These are phyloP conservation scores for Beauveria scarabaeidicola DNA, from an alignment of 2,329 filamentous ascomycete genomes.

Conservation along the genomic window DNA sequence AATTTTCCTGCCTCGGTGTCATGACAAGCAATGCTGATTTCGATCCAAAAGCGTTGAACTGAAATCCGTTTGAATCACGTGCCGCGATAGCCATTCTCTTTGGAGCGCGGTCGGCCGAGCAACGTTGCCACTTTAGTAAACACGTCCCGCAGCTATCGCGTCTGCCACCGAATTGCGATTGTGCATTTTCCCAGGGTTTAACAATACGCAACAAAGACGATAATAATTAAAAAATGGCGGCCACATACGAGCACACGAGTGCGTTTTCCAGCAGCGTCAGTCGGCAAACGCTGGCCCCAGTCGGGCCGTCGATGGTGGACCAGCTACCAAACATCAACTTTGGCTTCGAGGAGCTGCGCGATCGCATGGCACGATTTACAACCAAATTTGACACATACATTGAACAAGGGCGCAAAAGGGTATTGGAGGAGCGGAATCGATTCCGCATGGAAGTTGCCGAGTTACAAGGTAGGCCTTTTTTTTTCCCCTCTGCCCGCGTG, in stretches of 20 bases:
- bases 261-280: constrained; percentile 56
- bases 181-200: background rate
- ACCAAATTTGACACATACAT: constrained; percentile 89
- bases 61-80: constrained; percentile 9
- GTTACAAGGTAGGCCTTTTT: constrained; percentile 58
- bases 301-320: constrained; percentile 61
- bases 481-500: too few relatives aligned
- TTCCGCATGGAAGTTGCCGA: constrained; percentile 88
- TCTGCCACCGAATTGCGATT: background rate
- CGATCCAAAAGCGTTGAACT: background rate
- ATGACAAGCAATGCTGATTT: background rate
- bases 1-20: background rate
- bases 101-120: constrained; percentile 19
- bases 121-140: constrained; percentile 19
- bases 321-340: constrained; percentile 86
- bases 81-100: background rate
- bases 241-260: constrained; percentile 58
- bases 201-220: background rate
- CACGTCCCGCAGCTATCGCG: constrained; percentile 1
- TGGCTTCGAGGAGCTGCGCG: constrained; percentile 89
- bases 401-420: constrained; percentile 78
- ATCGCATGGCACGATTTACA: constrained; percentile 90
- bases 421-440: constrained; percentile 87
- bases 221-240: constrained; percentile 36
- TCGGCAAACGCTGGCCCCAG: constrained; percentile 49